Evolutionary conservation across 495 filamentous ascomycete genomes (phyloP).

Genomic region (Penicillium mononematosum): DNA sequence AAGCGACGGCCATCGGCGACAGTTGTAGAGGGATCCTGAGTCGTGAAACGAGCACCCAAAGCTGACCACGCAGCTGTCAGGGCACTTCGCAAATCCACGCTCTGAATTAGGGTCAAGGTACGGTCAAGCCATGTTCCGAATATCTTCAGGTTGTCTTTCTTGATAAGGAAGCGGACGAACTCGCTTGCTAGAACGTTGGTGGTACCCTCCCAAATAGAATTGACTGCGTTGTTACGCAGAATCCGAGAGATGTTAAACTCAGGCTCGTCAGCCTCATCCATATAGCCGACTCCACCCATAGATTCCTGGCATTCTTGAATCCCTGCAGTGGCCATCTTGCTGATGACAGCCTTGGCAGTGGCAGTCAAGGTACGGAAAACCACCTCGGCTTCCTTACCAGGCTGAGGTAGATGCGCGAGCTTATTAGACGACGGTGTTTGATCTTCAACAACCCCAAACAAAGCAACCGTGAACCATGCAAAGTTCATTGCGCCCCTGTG

Average conservation of each 20-base stretch:
- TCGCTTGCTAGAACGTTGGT: slow-evolving; percentile 68
- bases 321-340: slow-evolving; percentile 52
- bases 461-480: slow-evolving; percentile 57
- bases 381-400: slow-evolving; percentile 31
- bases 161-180: slow-evolving; percentile 55
- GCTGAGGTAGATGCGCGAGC: slow-evolving; percentile 28
- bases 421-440: slow-evolving; percentile 15
- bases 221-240: slow-evolving; percentile 62
- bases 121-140: slow-evolving; percentile 46
- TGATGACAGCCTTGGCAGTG: slow-evolving; percentile 62
- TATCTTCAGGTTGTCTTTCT: slow-evolving; percentile 39
- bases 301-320: slow-evolving; percentile 66
- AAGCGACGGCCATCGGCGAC: slow-evolving; percentile 36
- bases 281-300: slow-evolving; percentile 75
- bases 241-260: slow-evolving; percentile 65
- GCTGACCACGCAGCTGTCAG: slow-evolving; percentile 23
- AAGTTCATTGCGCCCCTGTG: slow-evolving; percentile 61
- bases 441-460: slow-evolving; percentile 55
- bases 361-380: slow-evolving; percentile 66
- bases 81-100: slow-evolving; percentile 2
- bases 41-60: slow-evolving; percentile 19
- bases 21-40: slow-evolving; percentile 14
- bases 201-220: slow-evolving; percentile 75
- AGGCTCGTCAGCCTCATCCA: slow-evolving; percentile 51
- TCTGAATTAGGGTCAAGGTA: slow-evolving; percentile 25